phyloP scores from a whole-genome alignment of 345 rosid genomes.

The Arabis hirsuta region DNA sequence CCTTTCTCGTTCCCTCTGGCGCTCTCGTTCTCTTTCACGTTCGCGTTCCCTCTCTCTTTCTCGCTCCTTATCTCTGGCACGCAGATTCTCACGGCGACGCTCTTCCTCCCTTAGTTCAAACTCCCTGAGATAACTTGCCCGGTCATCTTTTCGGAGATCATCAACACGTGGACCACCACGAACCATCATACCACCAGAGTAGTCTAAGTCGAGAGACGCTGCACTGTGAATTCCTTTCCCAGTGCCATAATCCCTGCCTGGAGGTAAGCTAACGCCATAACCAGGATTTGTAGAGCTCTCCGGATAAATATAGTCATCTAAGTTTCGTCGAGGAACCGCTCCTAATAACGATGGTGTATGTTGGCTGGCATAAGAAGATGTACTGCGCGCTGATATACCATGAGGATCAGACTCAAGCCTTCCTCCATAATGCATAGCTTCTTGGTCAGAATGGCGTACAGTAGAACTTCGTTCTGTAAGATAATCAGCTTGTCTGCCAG shows the following conservation, averaged over 20 bases:
- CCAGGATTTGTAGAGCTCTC: slow-evolving; percentile 88
- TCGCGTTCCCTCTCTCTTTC: slow-evolving; percentile 55
- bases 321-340: slow-evolving; percentile 83
- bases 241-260: slow-evolving; percentile 90
- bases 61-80: slow-evolving; percentile 80
- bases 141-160: slow-evolving; percentile 75
- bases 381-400: slow-evolving; percentile 60
- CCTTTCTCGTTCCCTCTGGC: slow-evolving; percentile 47
- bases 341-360: slow-evolving; percentile 86
- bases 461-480: slow-evolving; percentile 84
- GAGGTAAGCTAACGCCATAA: slow-evolving; percentile 98
- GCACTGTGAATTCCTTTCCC: slow-evolving; percentile 84
- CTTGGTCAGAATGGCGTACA: slow-evolving; percentile 73
- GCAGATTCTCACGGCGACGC: slow-evolving; percentile 74
- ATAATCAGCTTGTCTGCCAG: slow-evolving; percentile 94
- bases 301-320: slow-evolving; percentile 73
- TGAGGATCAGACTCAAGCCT: slow-evolving; percentile 78
- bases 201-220: slow-evolving; percentile 68
- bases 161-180: slow-evolving; percentile 69
- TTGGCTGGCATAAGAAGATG: slow-evolving; percentile 73
- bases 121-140: slow-evolving; percentile 92
- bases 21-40: slow-evolving; percentile 58
- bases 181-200: slow-evolving; percentile 56
- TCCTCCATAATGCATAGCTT: slow-evolving; percentile 75
- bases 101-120: slow-evolving; percentile 96